A percentile compares a stretch with the other conserved stretches of the same genome.
Conservation (phyloP, 176 grass and related monocot species). For the Aechmea fasciata region DNA sequence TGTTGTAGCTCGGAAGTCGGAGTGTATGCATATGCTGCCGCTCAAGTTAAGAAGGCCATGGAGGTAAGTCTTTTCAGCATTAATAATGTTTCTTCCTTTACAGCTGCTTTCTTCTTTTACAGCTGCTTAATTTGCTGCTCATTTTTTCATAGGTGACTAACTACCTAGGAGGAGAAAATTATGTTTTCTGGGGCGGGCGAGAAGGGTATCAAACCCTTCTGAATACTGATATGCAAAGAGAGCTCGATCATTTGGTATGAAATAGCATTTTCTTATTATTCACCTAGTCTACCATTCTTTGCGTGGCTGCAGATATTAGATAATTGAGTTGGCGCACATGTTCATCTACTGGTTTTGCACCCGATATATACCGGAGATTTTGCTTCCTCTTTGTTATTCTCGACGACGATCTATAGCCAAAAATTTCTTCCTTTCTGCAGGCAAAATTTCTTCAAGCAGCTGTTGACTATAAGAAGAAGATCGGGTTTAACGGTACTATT, state of each 20-base stretch:
- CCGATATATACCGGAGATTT: not conserved
- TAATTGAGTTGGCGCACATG: not conserved
- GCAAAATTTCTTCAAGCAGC: constrained; percentile 89
- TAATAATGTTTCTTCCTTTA: not conserved
- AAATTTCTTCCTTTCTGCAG: constrained; percentile 24
- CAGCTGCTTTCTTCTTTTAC: constrained; percentile 8
- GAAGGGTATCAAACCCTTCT: constrained; percentile 95
- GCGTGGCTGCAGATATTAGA: not conserved
- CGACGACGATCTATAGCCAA: not conserved
- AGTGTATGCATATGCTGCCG: constrained; percentile 87
- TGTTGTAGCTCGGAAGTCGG: constrained; percentile 34
- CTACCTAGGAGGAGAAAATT: constrained; percentile 93
- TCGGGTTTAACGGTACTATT: constrained; percentile 67
- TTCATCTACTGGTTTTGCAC: not conserved
- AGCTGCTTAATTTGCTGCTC: constrained; percentile 12
- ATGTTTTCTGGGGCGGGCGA: constrained; percentile 94
- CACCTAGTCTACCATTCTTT: constrained; percentile 11
- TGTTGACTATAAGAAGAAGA: constrained; percentile 92
- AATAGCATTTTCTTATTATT: not conserved
- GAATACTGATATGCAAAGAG: constrained; percentile 94
- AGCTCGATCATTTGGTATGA: constrained; percentile 89
- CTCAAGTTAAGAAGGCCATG: constrained; percentile 95
- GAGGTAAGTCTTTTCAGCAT: constrained; percentile 38
- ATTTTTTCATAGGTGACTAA: constrained; percentile 61
- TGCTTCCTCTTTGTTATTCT: not conserved